Conservation (phyloP, 345 rosid genomes). For the Turritis glabra region DNA sequence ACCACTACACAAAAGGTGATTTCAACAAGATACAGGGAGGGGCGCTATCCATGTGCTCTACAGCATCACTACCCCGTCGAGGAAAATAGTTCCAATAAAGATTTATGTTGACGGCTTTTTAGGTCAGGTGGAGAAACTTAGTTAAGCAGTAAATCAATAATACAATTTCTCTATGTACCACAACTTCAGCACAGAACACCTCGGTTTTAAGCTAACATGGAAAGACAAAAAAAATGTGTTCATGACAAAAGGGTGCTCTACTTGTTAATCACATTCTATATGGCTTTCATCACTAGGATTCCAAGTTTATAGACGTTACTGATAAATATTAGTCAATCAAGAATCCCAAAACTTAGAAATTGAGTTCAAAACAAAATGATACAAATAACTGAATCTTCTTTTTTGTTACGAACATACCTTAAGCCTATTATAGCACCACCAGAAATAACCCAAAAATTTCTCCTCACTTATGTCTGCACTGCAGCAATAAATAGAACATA, state of each 20-base stretch:
- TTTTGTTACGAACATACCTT: conserved; percentile 53
- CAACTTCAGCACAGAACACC: background rate
- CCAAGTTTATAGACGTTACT: background rate
- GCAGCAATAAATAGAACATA: conserved; percentile 36
- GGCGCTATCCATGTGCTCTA: background rate
- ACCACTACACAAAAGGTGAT: background rate
- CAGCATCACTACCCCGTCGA: background rate
- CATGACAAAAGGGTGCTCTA: background rate
- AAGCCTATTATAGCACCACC: conserved; percentile 95
- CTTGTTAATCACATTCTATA: background rate
- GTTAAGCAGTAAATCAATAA: background rate
- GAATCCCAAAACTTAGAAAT: background rate
- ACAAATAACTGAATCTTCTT: background rate
- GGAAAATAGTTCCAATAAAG: background rate
- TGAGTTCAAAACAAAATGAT: background rate
- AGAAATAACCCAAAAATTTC: conserved; percentile 89
- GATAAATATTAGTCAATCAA: background rate
- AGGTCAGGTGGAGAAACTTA: background rate
- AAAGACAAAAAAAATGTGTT: background rate
- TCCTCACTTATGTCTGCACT: conserved; percentile 84
- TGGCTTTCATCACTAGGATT: background rate
- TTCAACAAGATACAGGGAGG: conserved; percentile 1
- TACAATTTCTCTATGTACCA: background rate
- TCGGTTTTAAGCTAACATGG: background rate
- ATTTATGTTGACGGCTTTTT: background rate